Evolutionary conservation across 371 early-diverging fungal genomes (phyloP), one percentile per base, ranked within the genome.

Genomic region (Globomyces sp.): DNA sequence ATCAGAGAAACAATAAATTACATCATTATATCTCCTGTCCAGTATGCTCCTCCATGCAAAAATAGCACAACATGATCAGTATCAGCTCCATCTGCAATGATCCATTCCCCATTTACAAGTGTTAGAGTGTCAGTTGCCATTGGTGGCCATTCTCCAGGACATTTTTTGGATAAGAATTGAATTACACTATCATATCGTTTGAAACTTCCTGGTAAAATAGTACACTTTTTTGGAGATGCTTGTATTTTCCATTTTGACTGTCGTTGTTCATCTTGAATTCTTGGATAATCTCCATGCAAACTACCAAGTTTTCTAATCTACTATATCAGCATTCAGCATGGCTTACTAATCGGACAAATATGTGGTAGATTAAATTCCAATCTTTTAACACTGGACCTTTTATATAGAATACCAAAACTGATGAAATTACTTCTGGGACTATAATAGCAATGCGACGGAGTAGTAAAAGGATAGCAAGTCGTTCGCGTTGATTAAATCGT

Each of bases 31-130:
- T 24, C 24, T 9, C 63, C 63, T 40, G 49, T 48, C 13, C 46
- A 47, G 24, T 63, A 63, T 3, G 49, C 63, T n/a, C 63, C 63
- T 10, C 63, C 63, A 13, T 60, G 61, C 41, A 60, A 50, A 9
- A 48, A 50, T 37, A 42, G 44, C 4, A 60, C 61, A 5, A 60
- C 61, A 6, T 60, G 9, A 24, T 46, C 44, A 34, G 4, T 36
- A 37, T 60, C 4, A 6, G 55, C 36, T 39, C 40, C 40, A 9
- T 36, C 6, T 1, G 40, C 55, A 39, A 40, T 55, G 0, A 41
- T 39, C 63, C 63, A 63, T 39, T 63, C 63, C 36, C 63, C 39
- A 37, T 41, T 41, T 4, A 63, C 34, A n/a, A 5, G 9, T 13
- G 46, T 11, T 5, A 2, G 2, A 13, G 39, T 63, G 36, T 63